These are phyloP conservation scores for Fonsecaea monophora DNA, from an alignment of 2,329 filamentous ascomycete genomes.

Conservation along the genomic window DNA sequence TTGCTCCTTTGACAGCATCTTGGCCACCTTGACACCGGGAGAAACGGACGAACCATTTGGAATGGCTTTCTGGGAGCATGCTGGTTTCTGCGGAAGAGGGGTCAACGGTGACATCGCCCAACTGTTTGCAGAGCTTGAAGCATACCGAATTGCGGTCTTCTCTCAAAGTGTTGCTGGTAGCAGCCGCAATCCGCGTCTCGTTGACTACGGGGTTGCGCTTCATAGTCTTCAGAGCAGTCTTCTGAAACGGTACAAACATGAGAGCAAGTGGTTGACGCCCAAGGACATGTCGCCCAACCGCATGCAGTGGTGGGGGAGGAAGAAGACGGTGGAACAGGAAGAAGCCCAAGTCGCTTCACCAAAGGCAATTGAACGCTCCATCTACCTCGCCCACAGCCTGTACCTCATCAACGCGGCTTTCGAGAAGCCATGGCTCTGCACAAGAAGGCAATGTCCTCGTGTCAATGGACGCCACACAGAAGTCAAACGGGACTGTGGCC, in stretches of 20 bases:
- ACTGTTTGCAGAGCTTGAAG: slow-evolving; percentile 22
- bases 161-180: not conserved
- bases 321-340: not conserved
- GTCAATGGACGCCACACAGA: slow-evolving; percentile 15
- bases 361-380: slow-evolving; percentile 16
- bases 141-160: slow-evolving; percentile 10
- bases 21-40: slow-evolving; percentile 11
- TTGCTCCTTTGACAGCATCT: slow-evolving; percentile 17
- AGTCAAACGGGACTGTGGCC: slow-evolving; percentile 6
- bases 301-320: not conserved
- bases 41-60: not conserved
- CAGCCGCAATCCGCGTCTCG: not conserved
- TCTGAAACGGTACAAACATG: slow-evolving; percentile 1
- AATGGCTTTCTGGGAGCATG: slow-evolving; percentile 19
- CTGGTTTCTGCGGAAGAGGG: slow-evolving; percentile 17
- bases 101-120: slow-evolving; percentile 20
- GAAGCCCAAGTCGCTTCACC: not conserved
- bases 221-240: not conserved
- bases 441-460: not conserved
- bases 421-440: slow-evolving; percentile 15
- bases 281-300: not conserved
- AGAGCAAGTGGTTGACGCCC: slow-evolving; percentile 8
- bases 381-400: slow-evolving; percentile 14
- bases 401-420: slow-evolving; percentile 17
- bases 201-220: not conserved